Percentiles rank a stretch among this genome's conserved stretches.
These are phyloP conservation scores for Lactarius deliciosus DNA, from an alignment of 768 basidiomycete genomes.

Conservation along the genomic window DNA sequence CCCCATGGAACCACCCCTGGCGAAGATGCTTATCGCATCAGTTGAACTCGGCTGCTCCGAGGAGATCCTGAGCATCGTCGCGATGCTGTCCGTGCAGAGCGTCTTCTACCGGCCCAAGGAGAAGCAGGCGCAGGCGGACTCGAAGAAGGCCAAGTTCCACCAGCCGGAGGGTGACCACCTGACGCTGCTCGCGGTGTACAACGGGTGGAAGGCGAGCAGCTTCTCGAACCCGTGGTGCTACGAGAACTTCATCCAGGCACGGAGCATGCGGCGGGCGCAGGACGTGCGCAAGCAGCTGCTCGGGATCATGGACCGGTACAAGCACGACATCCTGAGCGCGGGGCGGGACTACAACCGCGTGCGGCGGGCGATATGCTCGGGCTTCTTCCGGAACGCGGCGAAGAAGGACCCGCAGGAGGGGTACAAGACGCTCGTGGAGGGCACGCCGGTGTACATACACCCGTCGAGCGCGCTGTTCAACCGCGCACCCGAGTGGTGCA, in stretches of 20 bases:
- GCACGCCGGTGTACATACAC: slow-evolving; percentile 99
- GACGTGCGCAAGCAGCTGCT: slow-evolving; percentile 97
- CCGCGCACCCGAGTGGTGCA: slow-evolving; percentile 91
- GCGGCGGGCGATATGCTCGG: slow-evolving; percentile 93
- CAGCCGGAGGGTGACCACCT: slow-evolving; percentile 97
- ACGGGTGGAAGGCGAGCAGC: slow-evolving; percentile 95
- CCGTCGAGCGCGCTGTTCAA: slow-evolving; percentile 97
- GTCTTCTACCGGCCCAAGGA: slow-evolving; percentile 99
- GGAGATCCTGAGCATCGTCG: slow-evolving; percentile 94
- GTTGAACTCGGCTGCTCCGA: slow-evolving; percentile 98
- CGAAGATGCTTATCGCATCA: slow-evolving; percentile 98
- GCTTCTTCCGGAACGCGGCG: slow-evolving; percentile 97
- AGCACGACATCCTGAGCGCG: slow-evolving; percentile 93
- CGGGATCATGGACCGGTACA: slow-evolving; percentile 99
- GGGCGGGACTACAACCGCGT: slow-evolving; percentile 92
- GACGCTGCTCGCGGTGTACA: slow-evolving; percentile 91
- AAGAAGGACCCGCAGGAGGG: slow-evolving; percentile 99
- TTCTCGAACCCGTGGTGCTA: slow-evolving; percentile 99
- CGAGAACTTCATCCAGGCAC: slow-evolving; percentile 97
- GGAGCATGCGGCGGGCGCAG: slow-evolving; percentile 95
- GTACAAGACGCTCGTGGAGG: slow-evolving; percentile 96
- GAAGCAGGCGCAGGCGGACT: slow-evolving; percentile 98
- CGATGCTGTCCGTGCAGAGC: slow-evolving; percentile 94
- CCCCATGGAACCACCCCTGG: slow-evolving; percentile 93
- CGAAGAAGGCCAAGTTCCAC: slow-evolving; percentile 99